These are phyloP conservation scores for Boletus sp. DNA, from an alignment of 768 basidiomycete genomes.

Conservation along the genomic window DNA sequence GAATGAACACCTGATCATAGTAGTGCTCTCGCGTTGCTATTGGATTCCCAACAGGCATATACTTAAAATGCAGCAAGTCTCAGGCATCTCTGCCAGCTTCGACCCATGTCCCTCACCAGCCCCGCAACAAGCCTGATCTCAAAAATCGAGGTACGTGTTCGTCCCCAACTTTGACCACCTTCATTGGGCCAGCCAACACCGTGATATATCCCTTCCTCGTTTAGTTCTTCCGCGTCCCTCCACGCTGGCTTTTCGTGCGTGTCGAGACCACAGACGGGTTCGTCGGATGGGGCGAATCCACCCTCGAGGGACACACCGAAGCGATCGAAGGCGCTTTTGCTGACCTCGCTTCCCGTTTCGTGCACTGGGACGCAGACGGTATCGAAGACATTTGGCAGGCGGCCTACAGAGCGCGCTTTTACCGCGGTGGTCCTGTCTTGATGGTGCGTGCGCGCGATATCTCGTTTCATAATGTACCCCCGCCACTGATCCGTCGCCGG, in stretches of 20 bases:
- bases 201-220: background rate
- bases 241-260: constrained; percentile 70
- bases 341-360: constrained; percentile 57
- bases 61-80: background rate
- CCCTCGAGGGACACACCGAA: constrained; percentile 70
- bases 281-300: constrained; percentile 74
- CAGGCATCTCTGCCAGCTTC: background rate
- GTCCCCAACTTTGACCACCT: background rate
- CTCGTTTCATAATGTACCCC: too few relatives aligned
- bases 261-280: constrained; percentile 61
- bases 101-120: constrained; percentile 15
- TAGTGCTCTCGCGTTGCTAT: too few relatives aligned
- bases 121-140: constrained; percentile 21
- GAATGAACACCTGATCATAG: constrained; percentile 1
- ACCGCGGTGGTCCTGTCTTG: constrained; percentile 66
- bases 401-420: constrained; percentile 65
- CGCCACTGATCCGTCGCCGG: background rate
- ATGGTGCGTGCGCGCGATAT: constrained; percentile 42
- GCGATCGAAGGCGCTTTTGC: constrained; percentile 64
- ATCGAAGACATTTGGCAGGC: constrained; percentile 75
- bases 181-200: background rate
- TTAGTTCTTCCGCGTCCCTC: constrained; percentile 64
- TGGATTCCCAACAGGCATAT: background rate
- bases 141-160: constrained; percentile 21
- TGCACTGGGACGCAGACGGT: constrained; percentile 57